These are phyloP conservation scores for Corylus heterophylla DNA, from an alignment of 306 rosid species.

Conservation along the genomic window DNA sequence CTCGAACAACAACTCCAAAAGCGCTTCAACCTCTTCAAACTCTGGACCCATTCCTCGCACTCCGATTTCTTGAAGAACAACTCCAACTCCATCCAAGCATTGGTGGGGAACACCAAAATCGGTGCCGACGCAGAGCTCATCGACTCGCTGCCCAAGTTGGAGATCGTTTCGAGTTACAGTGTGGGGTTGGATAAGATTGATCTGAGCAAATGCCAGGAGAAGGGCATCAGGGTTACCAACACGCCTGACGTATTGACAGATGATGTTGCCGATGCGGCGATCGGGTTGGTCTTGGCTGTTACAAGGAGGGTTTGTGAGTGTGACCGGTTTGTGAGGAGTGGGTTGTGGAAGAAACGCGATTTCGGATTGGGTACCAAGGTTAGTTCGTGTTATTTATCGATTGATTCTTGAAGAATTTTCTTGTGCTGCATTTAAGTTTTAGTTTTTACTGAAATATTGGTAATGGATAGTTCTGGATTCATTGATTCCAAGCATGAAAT, in stretches of 20 bases:
- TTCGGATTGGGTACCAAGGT: slow-evolving; percentile 51
- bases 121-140: slow-evolving; percentile 54
- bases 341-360: slow-evolving; percentile 36
- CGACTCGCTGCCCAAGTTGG: slow-evolving; percentile 51
- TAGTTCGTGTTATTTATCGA: background rate
- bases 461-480: background rate
- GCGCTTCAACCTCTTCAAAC: slow-evolving; percentile 59
- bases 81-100: slow-evolving; percentile 43
- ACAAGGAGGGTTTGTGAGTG: slow-evolving; percentile 39
- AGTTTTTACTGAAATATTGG: background rate
- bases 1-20: slow-evolving; percentile 43
- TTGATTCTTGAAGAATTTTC: background rate
- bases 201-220: slow-evolving; percentile 42
- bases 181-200: slow-evolving; percentile 72
- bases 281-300: slow-evolving; percentile 55
- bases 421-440: background rate
- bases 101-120: slow-evolving; percentile 38
- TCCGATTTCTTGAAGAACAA: slow-evolving; percentile 22
- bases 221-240: slow-evolving; percentile 57
- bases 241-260: slow-evolving; percentile 72
- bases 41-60: slow-evolving; percentile 44
- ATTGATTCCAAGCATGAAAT: background rate
- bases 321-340: slow-evolving; percentile 44
- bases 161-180: slow-evolving; percentile 59
- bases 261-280: slow-evolving; percentile 72